phyloP scores from a whole-genome alignment of 192 early-diverging fungal species.

The Allomyces macrogynus region DNA sequence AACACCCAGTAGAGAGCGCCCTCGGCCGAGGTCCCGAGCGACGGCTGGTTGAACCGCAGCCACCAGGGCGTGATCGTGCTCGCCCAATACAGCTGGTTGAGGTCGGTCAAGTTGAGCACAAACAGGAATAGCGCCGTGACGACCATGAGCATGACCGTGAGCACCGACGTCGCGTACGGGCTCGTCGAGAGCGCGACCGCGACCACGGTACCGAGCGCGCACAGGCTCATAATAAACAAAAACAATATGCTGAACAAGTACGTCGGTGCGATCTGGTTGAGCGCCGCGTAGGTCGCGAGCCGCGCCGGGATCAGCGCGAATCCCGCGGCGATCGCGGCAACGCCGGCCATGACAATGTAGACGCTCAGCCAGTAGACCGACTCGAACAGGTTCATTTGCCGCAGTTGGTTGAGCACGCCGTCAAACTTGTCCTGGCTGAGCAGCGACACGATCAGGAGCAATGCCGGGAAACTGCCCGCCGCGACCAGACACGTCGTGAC shows the following conservation, averaged over 20 bases:
- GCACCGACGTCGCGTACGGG: neutral
- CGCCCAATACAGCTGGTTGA: neutral
- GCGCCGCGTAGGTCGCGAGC: neutral
- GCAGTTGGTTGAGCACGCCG: neutral
- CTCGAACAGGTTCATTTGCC: constrained; percentile 1
- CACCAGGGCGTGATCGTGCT: neutral
- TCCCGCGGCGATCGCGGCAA: neutral
- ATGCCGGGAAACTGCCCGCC: neutral
- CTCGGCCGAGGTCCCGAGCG: neutral
- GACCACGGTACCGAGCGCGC: neutral
- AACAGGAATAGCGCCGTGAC: neutral
- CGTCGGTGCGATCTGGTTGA: neutral
- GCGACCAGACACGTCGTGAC: neutral
- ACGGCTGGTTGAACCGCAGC: neutral
- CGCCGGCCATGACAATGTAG: neutral
- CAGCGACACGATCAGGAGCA: neutral
- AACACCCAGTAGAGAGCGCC: neutral
- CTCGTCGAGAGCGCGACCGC: neutral
- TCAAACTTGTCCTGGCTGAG: constrained; percentile 1
- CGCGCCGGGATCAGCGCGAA: neutral
- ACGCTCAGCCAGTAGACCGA: neutral
- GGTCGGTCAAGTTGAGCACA: neutral
- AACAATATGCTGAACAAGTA: neutral
- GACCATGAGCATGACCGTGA: neutral
- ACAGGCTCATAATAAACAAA: neutral